These are phyloP conservation scores for Colletotrichum euphorbiae DNA, from an alignment of 2,329 filamentous ascomycete species.

Conservation along the genomic window DNA sequence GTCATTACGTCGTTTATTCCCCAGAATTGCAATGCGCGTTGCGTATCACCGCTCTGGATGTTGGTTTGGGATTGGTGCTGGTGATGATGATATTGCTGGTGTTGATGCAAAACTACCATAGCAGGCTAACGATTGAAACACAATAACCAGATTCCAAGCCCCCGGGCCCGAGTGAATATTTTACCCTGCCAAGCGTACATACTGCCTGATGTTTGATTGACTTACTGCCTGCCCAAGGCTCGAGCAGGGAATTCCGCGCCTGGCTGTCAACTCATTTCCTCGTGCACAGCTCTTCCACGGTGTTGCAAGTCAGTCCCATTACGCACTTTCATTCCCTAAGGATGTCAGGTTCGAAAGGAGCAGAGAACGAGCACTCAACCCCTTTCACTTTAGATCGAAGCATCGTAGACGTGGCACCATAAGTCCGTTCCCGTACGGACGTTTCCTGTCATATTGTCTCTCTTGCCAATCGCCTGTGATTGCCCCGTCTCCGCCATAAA, in stretches of 20 bases:
- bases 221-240: slow-evolving; percentile 14
- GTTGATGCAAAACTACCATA: slow-evolving; percentile 29
- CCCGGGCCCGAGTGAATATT: slow-evolving; percentile 26
- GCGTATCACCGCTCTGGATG: background rate
- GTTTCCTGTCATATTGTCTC: slow-evolving; percentile 18
- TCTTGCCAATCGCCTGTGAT: slow-evolving; percentile 21
- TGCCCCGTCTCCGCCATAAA: slow-evolving; percentile 27
- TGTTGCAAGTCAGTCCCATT: slow-evolving; percentile 24
- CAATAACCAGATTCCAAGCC: slow-evolving; percentile 34
- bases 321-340: slow-evolving; percentile 22
- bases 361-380: background rate
- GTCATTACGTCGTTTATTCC: slow-evolving; percentile 9
- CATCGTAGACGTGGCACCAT: slow-evolving; percentile 33
- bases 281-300: slow-evolving; percentile 14
- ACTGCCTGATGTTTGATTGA: slow-evolving; percentile 24
- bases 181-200: slow-evolving; percentile 36
- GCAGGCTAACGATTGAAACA: slow-evolving; percentile 35
- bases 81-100: slow-evolving; percentile 7
- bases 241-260: slow-evolving; percentile 7
- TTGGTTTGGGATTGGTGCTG: background rate
- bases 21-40: no score
- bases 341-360: slow-evolving; percentile 20
- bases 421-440: slow-evolving; percentile 25
- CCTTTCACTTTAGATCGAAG: slow-evolving; percentile 20
- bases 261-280: background rate